A percentile compares a stretch with the other conserved stretches of the same genome.
phyloP scores from a whole-genome alignment of 352 stramenopile species.

The Aphanomyces astaci region DNA sequence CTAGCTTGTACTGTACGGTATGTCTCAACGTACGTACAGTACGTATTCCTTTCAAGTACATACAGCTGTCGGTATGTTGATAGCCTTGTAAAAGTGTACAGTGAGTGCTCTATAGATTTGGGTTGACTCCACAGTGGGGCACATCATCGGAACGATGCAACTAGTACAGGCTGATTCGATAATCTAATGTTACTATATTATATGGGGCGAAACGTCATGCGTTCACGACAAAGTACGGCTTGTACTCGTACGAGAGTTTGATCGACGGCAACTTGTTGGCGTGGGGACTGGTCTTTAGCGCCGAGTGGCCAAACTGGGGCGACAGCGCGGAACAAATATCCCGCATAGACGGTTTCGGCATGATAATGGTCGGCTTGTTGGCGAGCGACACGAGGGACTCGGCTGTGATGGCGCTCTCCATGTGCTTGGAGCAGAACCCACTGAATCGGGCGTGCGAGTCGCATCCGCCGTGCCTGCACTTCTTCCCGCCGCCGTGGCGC shows the following conservation, averaged over 20 bases:
- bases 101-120: too few relatives aligned
- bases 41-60: too few relatives aligned
- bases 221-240: slow-evolving; percentile 16
- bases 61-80: too few relatives aligned
- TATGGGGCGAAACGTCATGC: not conserved
- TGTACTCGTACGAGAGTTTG: slow-evolving; percentile 12
- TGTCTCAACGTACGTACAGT: too few relatives aligned
- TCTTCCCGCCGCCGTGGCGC: slow-evolving; percentile 6
- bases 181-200: not conserved
- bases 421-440: slow-evolving; percentile 16
- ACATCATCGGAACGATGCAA: too few relatives aligned
- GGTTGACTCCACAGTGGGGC: too few relatives aligned
- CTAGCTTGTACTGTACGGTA: too few relatives aligned
- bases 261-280: slow-evolving; percentile 1
- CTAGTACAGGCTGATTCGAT: too few relatives aligned
- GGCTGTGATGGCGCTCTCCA: not conserved
- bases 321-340: slow-evolving; percentile 1
- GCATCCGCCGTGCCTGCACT: slow-evolving; percentile 11
- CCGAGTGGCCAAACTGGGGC: not conserved
- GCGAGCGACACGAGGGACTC: not conserved
- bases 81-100: too few relatives aligned
- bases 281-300: not conserved
- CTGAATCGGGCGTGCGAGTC: slow-evolving; percentile 1
- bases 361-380: not conserved
- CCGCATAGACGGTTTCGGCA: not conserved